A percentile compares a stretch with the other conserved stretches of the same genome.
Evolutionary conservation across 1,139 yeast species (phyloP).

Genomic region (Hemisphaericaspora xylofermentans): DNA sequence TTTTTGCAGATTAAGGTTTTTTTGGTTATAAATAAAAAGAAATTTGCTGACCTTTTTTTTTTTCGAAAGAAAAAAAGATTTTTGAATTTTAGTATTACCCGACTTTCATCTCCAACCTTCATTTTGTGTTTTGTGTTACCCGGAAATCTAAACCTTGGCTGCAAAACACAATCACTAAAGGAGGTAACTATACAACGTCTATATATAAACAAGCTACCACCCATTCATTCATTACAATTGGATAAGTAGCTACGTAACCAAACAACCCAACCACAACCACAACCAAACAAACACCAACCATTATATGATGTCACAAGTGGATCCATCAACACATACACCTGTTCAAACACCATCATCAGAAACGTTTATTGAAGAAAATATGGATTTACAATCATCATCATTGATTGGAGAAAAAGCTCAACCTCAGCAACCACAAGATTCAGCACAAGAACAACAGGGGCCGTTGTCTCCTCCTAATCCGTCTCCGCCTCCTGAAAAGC

Average conservation of each 20-base stretch:
- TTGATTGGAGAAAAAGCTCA: constrained; percentile 1
- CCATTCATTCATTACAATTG: neutral
- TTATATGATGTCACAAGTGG: constrained; percentile 18
- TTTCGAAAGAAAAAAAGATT: neutral
- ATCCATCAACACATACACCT: constrained; percentile 31
- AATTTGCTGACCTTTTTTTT: constrained; percentile 6
- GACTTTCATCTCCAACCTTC: too few species aligned
- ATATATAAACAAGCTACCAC: neutral
- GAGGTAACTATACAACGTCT: neutral
- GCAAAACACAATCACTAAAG: neutral
- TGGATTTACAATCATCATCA: constrained; percentile 8
- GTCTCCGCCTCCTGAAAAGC: constrained; percentile 44
- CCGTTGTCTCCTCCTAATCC: constrained; percentile 50
- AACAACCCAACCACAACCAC: too few species aligned
- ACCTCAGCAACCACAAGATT: constrained; percentile 3
- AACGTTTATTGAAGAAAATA: constrained; percentile 18
- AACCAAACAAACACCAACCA: neutral
- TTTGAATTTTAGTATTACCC: too few species aligned
- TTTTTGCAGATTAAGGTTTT: constrained; percentile 5
- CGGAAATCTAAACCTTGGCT: constrained; percentile 3
- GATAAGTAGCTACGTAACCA: neutral
- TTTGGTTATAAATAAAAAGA: constrained; percentile 6
- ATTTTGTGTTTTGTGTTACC: neutral
- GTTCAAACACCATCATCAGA: constrained; percentile 45
- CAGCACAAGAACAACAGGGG: constrained; percentile 23